Evolutionary conservation across 305 asterid genomes (phyloP).

Genomic region (Fraxinus angustifolia): DNA sequence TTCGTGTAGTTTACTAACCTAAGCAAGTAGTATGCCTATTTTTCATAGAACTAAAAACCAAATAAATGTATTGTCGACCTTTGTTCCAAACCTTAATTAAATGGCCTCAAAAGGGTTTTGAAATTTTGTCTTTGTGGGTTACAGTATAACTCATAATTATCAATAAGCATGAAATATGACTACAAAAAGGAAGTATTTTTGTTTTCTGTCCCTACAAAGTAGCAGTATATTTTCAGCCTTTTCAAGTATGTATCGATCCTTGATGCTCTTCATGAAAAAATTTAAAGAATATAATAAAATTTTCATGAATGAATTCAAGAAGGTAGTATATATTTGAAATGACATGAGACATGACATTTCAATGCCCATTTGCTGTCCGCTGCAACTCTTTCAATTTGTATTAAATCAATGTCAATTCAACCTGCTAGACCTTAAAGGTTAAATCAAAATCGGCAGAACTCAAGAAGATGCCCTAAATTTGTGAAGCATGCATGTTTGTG

Average conservation of each 20-base stretch:
- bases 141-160: constrained; percentile 12
- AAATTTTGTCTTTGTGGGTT: constrained; percentile 7
- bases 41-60: neutral
- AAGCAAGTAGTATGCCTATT: neutral
- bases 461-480: no score
- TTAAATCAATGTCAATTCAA: no score
- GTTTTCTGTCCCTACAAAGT: neutral
- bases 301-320: no score
- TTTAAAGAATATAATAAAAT: no score
- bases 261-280: no score
- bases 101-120: neutral
- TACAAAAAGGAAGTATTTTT: constrained; percentile 12
- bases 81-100: neutral
- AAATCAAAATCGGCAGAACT: no score
- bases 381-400: no score
- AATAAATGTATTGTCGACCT: neutral
- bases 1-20: neutral
- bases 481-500: no score
- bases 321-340: no score
- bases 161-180: constrained; percentile 16
- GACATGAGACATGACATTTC: no score
- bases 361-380: no score
- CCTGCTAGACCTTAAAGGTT: no score
- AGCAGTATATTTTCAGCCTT: neutral
- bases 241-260: neutral